phyloP scores from a whole-genome alignment of 2,329 filamentous ascomycete genomes.

The Neonectria sp. region DNA sequence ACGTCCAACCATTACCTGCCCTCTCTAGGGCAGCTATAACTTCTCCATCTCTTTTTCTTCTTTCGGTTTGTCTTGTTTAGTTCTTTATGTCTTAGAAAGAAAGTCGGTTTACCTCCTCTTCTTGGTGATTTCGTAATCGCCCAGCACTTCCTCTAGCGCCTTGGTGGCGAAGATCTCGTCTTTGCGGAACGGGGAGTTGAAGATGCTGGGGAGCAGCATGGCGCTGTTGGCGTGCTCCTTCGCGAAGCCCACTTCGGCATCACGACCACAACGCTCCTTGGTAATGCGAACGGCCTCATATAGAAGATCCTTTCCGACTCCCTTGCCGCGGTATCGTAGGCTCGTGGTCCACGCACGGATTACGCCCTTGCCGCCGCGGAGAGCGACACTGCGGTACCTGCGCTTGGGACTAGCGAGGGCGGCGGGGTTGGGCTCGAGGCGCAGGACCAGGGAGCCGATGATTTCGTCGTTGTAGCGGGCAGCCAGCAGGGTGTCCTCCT shows the following conservation, averaged over 20 bases:
- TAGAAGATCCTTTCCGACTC: conserved; percentile 80
- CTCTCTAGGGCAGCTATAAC: conserved; percentile 10
- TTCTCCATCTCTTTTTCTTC: background rate
- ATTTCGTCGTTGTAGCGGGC: conserved; percentile 78
- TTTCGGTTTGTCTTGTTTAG: background rate
- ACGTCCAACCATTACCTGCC: conserved; percentile 41
- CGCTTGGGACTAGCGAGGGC: conserved; percentile 50
- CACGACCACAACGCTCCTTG: conserved; percentile 77
- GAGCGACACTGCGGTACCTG: conserved; percentile 57
- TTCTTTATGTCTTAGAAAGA: background rate
- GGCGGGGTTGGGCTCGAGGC: conserved; percentile 66
- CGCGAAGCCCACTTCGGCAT: conserved; percentile 80
- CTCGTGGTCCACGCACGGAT: conserved; percentile 89
- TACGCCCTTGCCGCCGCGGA: conserved; percentile 75
- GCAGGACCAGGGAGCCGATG: conserved; percentile 79
- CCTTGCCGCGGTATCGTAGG: conserved; percentile 77
- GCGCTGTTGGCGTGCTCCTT: conserved; percentile 82
- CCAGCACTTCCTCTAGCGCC: conserved; percentile 66
- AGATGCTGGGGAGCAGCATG: conserved; percentile 73
- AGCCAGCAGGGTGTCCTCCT: conserved; percentile 73
- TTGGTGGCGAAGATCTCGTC: conserved; percentile 71
- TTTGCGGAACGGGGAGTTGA: conserved; percentile 73
- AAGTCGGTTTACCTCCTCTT: conserved; percentile 57
- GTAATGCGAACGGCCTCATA: conserved; percentile 80
- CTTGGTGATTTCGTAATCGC: conserved; percentile 63